A percentile compares a stretch with the other conserved stretches of the same genome.
Evolutionary conservation across 805 yeast genomes (phyloP).

Genomic region (Kodamaea neixiangensis): DNA sequence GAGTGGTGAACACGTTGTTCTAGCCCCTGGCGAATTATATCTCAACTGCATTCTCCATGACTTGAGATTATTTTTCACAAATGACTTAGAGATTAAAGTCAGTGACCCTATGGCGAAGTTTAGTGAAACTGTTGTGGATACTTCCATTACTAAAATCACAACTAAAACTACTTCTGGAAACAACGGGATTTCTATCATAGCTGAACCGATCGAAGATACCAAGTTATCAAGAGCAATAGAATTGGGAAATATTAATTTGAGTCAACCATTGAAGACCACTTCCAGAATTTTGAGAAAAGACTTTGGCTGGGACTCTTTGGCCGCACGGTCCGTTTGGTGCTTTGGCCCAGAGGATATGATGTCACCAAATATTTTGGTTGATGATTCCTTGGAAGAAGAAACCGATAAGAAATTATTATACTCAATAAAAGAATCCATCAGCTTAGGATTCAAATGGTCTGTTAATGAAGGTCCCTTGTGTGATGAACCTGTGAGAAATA

Average conservation of each 20-base stretch:
- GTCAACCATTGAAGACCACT: slow-evolving; percentile 42
- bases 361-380: slow-evolving; percentile 55
- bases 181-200: slow-evolving; percentile 64
- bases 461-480: slow-evolving; percentile 88
- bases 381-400: slow-evolving; percentile 68
- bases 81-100: slow-evolving; percentile 68
- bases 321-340: slow-evolving; percentile 80
- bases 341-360: slow-evolving; percentile 52
- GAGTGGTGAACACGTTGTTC: slow-evolving; percentile 79
- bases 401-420: slow-evolving; percentile 55
- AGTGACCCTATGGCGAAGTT: slow-evolving; percentile 84
- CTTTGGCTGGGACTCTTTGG: slow-evolving; percentile 80
- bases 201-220: slow-evolving; percentile 65
- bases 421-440: slow-evolving; percentile 53
- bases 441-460: slow-evolving; percentile 84
- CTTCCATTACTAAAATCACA: slow-evolving; percentile 68
- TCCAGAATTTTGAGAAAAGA: slow-evolving; percentile 56
- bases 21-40: slow-evolving; percentile 86
- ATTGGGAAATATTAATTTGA: slow-evolving; percentile 41
- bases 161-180: slow-evolving; percentile 56
- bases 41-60: slow-evolving; percentile 83
- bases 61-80: slow-evolving; percentile 59
- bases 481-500: slow-evolving; percentile 74
- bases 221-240: slow-evolving; percentile 59
- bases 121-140: slow-evolving; percentile 70